Evolutionary conservation across 352 stramenopile genomes (phyloP), one percentile per base, ranked within the genome.

Genomic region (Albugo laibachii): DNA sequence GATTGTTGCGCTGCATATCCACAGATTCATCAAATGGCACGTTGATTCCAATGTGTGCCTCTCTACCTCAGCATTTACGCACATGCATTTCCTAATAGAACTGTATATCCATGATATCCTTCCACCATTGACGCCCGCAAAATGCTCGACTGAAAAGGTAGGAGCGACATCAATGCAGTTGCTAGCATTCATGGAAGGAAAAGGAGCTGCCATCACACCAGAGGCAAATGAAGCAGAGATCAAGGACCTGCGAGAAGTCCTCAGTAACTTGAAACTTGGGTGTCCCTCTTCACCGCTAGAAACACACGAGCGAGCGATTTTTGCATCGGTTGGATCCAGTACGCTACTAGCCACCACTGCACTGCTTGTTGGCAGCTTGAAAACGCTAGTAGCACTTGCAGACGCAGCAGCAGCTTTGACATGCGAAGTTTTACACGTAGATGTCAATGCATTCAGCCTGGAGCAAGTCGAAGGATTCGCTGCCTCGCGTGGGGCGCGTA

Each of bases 401-500:
- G 80, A 93, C 40, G 70, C 75, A 6, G 72, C 88, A 14, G 76
- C 83, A 0, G 77, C 80, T 19, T 59, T 93, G 13, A 83, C 79
- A 51, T 94, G 75, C 52, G 83, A 95, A 61, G 66, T 62, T 24
- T 55, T 81, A 36, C 62, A 65, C 35, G 71, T 58, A n/a, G 66
- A 69, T 54, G 54, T 69, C n/a, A 51, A 57, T 44, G 62, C 79
- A 16, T 94, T 95, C 47, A 64, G 94, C 13, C 63, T 76, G n/a
- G 65, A 85, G 40, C 80, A 81, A 55, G 77, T 89, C 53, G 80
- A 95, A 50, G 61, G 50, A 11, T 65, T 57, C 37, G 71, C 83
- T 19, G 80, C 76, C 40, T 80, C 94, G 62, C 77, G 84, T 34
- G 84, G 84, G 44, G 84, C 93, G 50, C 65, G 93, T 49, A 81